A percentile compares a stretch with the other conserved stretches of the same genome.
These are phyloP conservation scores for Trichoderma polysporum DNA, from an alignment of 2,329 filamentous ascomycete species.

Conservation along the genomic window DNA sequence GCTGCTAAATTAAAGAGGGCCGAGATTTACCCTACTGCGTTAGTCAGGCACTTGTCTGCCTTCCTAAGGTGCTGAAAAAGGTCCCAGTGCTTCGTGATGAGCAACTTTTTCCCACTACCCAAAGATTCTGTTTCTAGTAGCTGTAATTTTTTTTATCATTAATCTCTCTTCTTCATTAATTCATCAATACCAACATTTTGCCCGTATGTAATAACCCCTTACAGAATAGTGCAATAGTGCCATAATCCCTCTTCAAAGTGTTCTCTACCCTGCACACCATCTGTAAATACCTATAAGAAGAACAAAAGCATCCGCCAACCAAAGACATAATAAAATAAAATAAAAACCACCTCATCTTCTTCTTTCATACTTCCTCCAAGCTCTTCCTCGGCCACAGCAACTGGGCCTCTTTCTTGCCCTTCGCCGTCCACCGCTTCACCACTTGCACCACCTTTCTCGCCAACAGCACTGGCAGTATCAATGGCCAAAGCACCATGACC, in stretches of 20 bases:
- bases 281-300: not conserved
- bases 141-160: not conserved
- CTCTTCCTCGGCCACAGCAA: not conserved
- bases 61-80: not conserved
- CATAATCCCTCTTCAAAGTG: not conserved
- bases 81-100: not conserved
- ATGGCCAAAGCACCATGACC: constrained; percentile 44
- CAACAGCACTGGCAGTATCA: constrained; percentile 62
- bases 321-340: not conserved
- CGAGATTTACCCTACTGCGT: not conserved
- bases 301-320: not conserved
- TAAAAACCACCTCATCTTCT: not conserved
- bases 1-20: not conserved
- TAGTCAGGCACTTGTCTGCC: too few relatives aligned
- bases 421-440: not conserved
- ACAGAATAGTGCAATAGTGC: not conserved
- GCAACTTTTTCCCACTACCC: too few relatives aligned
- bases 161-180: not conserved
- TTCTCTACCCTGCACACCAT: not conserved
- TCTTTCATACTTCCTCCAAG: not conserved
- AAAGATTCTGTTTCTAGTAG: not conserved
- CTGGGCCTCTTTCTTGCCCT: not conserved
- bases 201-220: too few relatives aligned
- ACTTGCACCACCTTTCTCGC: not conserved
- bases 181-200: not conserved